Evolutionary conservation across 192 early-diverging fungal species (phyloP), one percentile per base, ranked within the genome.

Genomic region (Coemansia reversa): DNA sequence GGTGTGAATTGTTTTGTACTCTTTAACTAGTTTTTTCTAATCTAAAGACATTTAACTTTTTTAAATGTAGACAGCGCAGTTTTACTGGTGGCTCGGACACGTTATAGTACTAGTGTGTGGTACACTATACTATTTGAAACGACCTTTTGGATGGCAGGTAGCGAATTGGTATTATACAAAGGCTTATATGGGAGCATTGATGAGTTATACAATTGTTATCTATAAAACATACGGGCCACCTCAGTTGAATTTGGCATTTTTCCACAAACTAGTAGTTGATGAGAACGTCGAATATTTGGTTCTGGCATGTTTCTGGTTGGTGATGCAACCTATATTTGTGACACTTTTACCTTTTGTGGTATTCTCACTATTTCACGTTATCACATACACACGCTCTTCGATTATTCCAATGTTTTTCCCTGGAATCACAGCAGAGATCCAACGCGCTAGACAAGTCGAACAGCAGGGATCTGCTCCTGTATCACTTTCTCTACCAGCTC

Each of bases 1-100:
- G n/a, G n/a, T n/a, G n/a, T n/a, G n/a, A n/a, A n/a, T n/a, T n/a
- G n/a, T n/a, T n/a, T n/a, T n/a, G n/a, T n/a, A n/a, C n/a, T n/a
- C n/a, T n/a, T n/a, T n/a, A n/a, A n/a, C n/a, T n/a, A n/a, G n/a
- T n/a, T 14, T 29, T 35, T 35, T 35, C 33, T 56, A 8, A 25
- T 19, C 55, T 7, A 59, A 20, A 59, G 23, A 59, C 24, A 24
- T 27, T 42, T 59, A 57, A 57, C 22, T 11, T 11, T 7, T 7
- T 5, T 5, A 32, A 32, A 5, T 53, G 18, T 71, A 74, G 72
- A 74, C 67, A 22, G 77, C 72, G 25, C 72, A 80, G 66, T 80
- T 80, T 32, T 80, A 80, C 72, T 80, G 78, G 78, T 80, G 78
- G 78, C 39, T 68, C 2, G 78, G 78, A 20, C 78, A 80, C 55